phyloP scores from a whole-genome alignment of 1,139 yeast species.

The Pichia sp. region DNA sequence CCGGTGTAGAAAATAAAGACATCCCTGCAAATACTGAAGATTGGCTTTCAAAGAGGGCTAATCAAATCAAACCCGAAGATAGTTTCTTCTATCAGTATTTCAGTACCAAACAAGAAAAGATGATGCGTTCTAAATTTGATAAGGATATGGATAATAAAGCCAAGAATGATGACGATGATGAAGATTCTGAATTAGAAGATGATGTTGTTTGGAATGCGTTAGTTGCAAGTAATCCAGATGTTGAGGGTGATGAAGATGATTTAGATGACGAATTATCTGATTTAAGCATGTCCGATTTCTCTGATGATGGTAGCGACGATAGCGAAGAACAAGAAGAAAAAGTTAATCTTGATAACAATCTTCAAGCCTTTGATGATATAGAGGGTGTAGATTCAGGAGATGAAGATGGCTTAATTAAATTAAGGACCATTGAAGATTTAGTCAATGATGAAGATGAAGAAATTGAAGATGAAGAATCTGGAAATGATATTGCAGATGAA shows the following conservation, averaged over 20 bases:
- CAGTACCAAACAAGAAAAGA: slow-evolving; percentile 45
- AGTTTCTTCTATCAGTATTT: slow-evolving; percentile 86
- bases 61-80: slow-evolving; percentile 80
- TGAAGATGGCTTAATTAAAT: slow-evolving; percentile 16
- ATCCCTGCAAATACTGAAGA: slow-evolving; percentile 76
- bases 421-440: slow-evolving; percentile 1
- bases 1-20: slow-evolving; percentile 33
- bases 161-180: slow-evolving; percentile 33
- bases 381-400: slow-evolving; percentile 10
- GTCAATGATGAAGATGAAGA: slow-evolving; percentile 13
- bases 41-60: slow-evolving; percentile 65
- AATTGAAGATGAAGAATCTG: slow-evolving; percentile 26
- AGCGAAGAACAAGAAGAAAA: slow-evolving; percentile 29
- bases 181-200: slow-evolving; percentile 54
- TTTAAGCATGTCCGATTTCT: slow-evolving; percentile 36
- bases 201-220: slow-evolving; percentile 87
- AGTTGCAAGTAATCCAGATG: slow-evolving; percentile 78
- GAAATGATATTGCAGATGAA: slow-evolving; percentile 27
- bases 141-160: slow-evolving; percentile 31
- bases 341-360: background rate
- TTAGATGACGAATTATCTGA: slow-evolving; percentile 45
- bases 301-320: slow-evolving; percentile 31
- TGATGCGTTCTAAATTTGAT: slow-evolving; percentile 31
- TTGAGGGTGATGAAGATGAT: slow-evolving; percentile 52
- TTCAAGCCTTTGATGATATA: background rate